A percentile compares a stretch with the other conserved stretches of the same genome.
These are phyloP conservation scores for Epichloe elymi DNA, from an alignment of 2,329 filamentous ascomycete genomes.

Conservation along the genomic window DNA sequence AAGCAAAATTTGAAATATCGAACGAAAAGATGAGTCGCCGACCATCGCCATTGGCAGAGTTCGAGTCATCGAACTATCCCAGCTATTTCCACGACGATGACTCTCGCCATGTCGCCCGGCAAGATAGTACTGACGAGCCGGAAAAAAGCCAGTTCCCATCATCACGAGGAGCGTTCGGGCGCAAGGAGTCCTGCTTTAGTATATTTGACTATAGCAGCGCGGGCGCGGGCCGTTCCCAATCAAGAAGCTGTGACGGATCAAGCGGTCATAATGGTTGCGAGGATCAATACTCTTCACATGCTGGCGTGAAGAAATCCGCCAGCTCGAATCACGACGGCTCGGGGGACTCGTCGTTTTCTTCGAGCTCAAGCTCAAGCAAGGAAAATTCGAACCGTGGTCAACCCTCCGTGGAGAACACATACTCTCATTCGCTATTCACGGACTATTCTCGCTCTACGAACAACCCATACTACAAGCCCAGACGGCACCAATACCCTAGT, in stretches of 20 bases:
- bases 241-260: not conserved
- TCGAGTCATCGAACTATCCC: not conserved
- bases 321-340: not conserved
- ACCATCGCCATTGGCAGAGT: not conserved
- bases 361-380: not conserved
- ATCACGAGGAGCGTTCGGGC: slow-evolving; percentile 3
- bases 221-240: not conserved
- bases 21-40: not conserved
- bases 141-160: not conserved
- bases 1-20: not conserved
- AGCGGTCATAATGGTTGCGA: not conserved
- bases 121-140: not conserved
- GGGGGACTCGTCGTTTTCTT: slow-evolving; percentile 1
- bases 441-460: slow-evolving; percentile 16
- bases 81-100: not conserved
- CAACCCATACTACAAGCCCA: slow-evolving; percentile 23
- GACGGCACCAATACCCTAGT: slow-evolving; percentile 9
- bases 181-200: not conserved
- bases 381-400: not conserved
- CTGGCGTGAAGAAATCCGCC: not conserved
- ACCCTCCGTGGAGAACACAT: not conserved
- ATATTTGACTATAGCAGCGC: not conserved
- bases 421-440: slow-evolving; percentile 4
- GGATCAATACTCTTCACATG: not conserved
- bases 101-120: not conserved